Conservation (phyloP, 306 rosid species). For the Castanopsis chinensis region DNA sequence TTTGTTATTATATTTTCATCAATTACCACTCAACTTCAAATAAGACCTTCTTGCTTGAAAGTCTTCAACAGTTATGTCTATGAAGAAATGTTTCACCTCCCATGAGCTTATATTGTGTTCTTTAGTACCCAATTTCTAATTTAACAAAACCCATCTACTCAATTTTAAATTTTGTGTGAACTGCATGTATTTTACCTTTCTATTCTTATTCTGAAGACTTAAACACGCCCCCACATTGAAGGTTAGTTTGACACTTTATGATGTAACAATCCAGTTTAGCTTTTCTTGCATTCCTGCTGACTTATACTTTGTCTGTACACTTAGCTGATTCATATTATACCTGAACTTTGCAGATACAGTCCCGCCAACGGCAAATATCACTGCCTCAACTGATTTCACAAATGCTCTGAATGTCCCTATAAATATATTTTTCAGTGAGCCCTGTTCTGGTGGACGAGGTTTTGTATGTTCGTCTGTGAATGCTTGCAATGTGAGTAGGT, state of each 20-base stretch:
- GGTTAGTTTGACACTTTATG: not conserved
- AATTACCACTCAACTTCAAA: not conserved
- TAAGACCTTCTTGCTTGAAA: no score
- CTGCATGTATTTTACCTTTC: not conserved
- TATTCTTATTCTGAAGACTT: not conserved
- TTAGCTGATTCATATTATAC: not conserved
- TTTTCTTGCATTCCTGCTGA: not conserved
- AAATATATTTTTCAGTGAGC: conserved; percentile 71
- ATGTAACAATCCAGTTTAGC: not conserved
- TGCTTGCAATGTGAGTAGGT: conserved; percentile 88
- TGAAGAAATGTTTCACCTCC: no score
- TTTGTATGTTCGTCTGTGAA: conserved; percentile 64
- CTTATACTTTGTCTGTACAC: not conserved
- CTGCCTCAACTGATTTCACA: conserved; percentile 57
- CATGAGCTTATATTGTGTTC: no score
- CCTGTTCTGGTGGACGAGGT: conserved; percentile 55
- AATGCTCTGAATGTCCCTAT: conserved; percentile 66
- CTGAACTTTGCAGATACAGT: conserved; percentile 59
- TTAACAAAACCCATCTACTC: not conserved
- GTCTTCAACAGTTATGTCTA: not conserved
- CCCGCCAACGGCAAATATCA: conserved; percentile 76
- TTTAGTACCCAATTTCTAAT: not conserved
- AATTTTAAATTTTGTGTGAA: not conserved
- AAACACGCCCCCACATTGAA: not conserved
- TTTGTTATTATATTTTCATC: not conserved